phyloP scores from a whole-genome alignment of 108 stramenopile genomes.

The Chaetoceros muelleri region DNA sequence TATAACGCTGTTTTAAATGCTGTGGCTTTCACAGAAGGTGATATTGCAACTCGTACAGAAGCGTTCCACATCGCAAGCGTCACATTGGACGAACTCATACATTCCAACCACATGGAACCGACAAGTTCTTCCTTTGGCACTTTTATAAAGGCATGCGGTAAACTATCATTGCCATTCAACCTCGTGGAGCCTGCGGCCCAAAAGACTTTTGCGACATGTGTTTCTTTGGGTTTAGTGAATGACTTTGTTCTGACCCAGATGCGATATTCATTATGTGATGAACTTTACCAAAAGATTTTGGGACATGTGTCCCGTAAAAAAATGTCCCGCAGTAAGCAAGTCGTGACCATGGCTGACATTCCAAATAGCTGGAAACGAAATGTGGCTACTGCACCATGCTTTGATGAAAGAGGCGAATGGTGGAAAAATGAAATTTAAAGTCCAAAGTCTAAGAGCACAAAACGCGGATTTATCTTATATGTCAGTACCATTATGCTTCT shows the following conservation, averaged over 20 bases:
- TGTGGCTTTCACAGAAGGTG: conserved; percentile 44
- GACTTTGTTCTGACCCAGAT: conserved; percentile 58
- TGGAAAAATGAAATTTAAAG: conserved; percentile 1
- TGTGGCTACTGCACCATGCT: not conserved
- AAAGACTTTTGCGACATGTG: conserved; percentile 34
- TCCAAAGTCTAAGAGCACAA: not conserved
- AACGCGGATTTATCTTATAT: not conserved
- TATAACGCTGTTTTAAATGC: conserved; percentile 63
- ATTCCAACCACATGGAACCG: conserved; percentile 17
- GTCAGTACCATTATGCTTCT: not conserved
- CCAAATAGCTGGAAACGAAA: not conserved
- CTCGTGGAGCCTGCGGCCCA: conserved; percentile 21
- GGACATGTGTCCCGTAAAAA: not conserved
- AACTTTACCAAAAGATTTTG: not conserved
- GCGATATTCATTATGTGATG: conserved; percentile 12
- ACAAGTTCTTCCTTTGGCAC: conserved; percentile 43
- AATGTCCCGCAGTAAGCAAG: not conserved
- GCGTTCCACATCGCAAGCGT: conserved; percentile 50
- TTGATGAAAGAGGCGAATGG: not conserved
- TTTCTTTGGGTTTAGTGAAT: conserved; percentile 40
- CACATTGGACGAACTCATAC: conserved; percentile 31
- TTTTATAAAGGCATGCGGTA: conserved; percentile 62
- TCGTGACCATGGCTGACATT: not conserved
- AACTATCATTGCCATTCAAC: conserved; percentile 30
- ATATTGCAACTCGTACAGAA: conserved; percentile 21